phyloP scores from a whole-genome alignment of 2,329 filamentous ascomycete genomes.

The Aspergillus proliferans region DNA sequence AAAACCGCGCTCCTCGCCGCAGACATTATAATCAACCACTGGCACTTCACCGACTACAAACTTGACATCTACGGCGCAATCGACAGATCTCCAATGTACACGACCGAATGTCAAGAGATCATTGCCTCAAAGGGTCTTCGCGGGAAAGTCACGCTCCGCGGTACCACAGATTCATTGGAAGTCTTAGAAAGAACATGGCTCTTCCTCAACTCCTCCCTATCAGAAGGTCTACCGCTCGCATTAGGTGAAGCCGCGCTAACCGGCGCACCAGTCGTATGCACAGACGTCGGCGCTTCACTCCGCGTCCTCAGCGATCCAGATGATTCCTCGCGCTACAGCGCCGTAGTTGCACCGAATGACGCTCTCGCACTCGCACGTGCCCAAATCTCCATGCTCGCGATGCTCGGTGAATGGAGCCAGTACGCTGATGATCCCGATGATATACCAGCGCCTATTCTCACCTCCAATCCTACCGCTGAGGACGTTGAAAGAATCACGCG shows the following conservation, averaged over 20 bases:
- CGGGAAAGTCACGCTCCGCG: slow-evolving; percentile 47
- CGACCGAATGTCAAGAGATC: slow-evolving; percentile 53
- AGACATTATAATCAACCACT: slow-evolving; percentile 60
- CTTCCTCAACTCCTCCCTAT: slow-evolving; percentile 45
- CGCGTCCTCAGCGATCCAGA: slow-evolving; percentile 38
- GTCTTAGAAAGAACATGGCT: slow-evolving; percentile 53
- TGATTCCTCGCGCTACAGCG: slow-evolving; percentile 50
- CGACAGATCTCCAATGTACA: slow-evolving; percentile 57
- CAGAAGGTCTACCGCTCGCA: slow-evolving; percentile 41
- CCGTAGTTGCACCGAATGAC: slow-evolving; percentile 60
- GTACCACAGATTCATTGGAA: slow-evolving; percentile 52
- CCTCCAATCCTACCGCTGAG: slow-evolving; percentile 43
- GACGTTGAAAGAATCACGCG: slow-evolving; percentile 50
- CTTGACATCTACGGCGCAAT: slow-evolving; percentile 59
- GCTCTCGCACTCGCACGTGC: slow-evolving; percentile 54
- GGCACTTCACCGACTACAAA: slow-evolving; percentile 59
- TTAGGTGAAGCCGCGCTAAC: slow-evolving; percentile 43
- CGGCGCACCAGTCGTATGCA: slow-evolving; percentile 40
- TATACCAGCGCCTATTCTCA: slow-evolving; percentile 36
- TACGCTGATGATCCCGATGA: slow-evolving; percentile 49
- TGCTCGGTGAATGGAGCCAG: slow-evolving; percentile 56
- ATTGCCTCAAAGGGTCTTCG: slow-evolving; percentile 51
- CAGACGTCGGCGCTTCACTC: slow-evolving; percentile 37
- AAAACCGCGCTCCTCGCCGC: slow-evolving; percentile 59
- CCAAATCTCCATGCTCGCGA: slow-evolving; percentile 56